Evolutionary conservation across 2,329 filamentous ascomycete species (phyloP).

Genomic region (Colletotrichum costaricense): DNA sequence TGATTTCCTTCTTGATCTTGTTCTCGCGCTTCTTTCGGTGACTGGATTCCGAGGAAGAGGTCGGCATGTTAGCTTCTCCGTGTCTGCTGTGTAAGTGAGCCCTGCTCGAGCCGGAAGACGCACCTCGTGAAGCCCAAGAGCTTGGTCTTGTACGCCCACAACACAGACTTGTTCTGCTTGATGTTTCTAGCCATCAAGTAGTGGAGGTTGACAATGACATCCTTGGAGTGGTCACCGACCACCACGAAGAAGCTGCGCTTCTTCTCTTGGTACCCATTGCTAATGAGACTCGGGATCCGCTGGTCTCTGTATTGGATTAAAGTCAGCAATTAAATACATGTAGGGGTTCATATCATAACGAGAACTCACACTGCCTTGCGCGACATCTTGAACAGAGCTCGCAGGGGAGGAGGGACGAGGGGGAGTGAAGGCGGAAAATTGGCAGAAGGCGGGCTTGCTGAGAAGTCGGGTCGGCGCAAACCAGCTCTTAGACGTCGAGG

Average conservation of each 20-base stretch:
- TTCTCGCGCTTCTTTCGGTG: slow-evolving; percentile 98
- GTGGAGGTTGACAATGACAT: slow-evolving; percentile 93
- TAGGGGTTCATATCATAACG: neutral
- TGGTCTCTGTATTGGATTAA: slow-evolving; percentile 71
- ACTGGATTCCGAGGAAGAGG: slow-evolving; percentile 51
- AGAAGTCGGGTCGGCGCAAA: slow-evolving; percentile 14
- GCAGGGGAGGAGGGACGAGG: slow-evolving; percentile 4
- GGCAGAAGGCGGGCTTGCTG: slow-evolving; percentile 20
- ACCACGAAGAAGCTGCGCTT: slow-evolving; percentile 98
- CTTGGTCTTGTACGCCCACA: slow-evolving; percentile 99
- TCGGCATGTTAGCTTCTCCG: neutral
- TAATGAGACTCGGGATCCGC: slow-evolving; percentile 89
- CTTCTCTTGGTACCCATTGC: slow-evolving; percentile 93
- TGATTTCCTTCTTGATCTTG: slow-evolving; percentile 99
- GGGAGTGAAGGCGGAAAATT: slow-evolving; percentile 1
- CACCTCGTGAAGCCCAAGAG: slow-evolving; percentile 85
- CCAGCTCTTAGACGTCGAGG: slow-evolving; percentile 31
- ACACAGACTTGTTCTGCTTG: slow-evolving; percentile 89
- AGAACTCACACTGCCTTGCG: slow-evolving; percentile 66
- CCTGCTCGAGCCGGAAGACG: neutral
- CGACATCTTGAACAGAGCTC: slow-evolving; percentile 58
- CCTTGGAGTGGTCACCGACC: slow-evolving; percentile 93
- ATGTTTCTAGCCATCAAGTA: slow-evolving; percentile 94
- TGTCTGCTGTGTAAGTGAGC: neutral
- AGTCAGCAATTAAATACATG: neutral